A percentile compares a stretch with the other conserved stretches of the same genome.
phyloP scores from a whole-genome alignment of 179 eudicot genomes.

The Gypsophila paniculata region DNA sequence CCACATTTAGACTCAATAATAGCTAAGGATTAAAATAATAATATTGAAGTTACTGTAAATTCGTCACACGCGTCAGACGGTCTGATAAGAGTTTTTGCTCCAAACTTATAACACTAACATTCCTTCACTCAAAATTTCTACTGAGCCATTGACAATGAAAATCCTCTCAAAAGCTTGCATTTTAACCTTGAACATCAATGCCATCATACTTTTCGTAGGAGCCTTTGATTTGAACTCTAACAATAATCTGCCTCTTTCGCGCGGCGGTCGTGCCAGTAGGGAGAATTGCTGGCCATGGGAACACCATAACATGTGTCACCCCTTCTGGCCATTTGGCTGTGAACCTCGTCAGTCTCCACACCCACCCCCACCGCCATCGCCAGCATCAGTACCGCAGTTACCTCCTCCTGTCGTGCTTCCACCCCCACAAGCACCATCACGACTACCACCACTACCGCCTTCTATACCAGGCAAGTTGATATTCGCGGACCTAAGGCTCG shows the following conservation, averaged over 20 bases:
- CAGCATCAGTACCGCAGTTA: background rate
- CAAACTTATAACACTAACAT: background rate
- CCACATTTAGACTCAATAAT: too few relatives aligned
- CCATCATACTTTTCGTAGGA: conserved; percentile 20
- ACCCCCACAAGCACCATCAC: conserved; percentile 10
- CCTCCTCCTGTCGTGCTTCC: background rate
- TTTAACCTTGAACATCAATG: conserved; percentile 18
- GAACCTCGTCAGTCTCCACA: background rate
- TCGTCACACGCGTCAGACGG: too few relatives aligned
- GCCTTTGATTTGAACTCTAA: conserved; percentile 5
- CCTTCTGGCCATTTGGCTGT: conserved; percentile 28
- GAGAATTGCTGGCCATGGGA: conserved; percentile 29
- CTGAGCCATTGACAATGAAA: conserved; percentile 7
- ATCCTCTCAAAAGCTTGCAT: background rate
- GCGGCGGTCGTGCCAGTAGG: background rate
- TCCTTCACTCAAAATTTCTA: background rate
- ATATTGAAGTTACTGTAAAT: too few relatives aligned
- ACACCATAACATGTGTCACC: conserved; percentile 7
- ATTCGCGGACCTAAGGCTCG: conserved; percentile 51
- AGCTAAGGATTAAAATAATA: too few relatives aligned
- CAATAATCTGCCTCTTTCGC: background rate
- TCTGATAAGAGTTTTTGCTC: background rate
- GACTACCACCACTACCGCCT: conserved; percentile 11
- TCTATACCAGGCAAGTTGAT: conserved; percentile 21
- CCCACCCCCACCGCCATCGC: background rate